Evolutionary conservation across 805 yeast species (phyloP).

Genomic region (Metschnikowia lochheadii): DNA sequence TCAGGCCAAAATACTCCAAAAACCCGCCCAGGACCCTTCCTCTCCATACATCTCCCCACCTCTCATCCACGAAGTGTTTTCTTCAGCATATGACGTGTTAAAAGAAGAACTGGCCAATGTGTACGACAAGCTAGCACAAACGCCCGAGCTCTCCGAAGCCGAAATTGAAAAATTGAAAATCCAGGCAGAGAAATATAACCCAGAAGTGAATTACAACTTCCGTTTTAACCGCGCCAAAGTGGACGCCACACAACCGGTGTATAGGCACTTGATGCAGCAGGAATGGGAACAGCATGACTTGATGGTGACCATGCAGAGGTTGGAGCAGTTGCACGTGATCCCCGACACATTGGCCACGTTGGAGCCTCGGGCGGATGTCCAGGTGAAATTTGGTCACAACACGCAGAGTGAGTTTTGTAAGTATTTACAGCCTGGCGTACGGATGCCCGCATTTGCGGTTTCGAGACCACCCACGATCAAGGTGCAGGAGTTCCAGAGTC

Average conservation of each 20-base stretch:
- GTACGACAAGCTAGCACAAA: slow-evolving; percentile 32
- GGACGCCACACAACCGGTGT: slow-evolving; percentile 77
- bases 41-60: slow-evolving; percentile 65
- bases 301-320: slow-evolving; percentile 85
- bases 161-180: slow-evolving; percentile 34
- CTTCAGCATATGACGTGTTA: slow-evolving; percentile 59
- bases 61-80: slow-evolving; percentile 69
- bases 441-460: slow-evolving; percentile 70
- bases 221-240: slow-evolving; percentile 42
- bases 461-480: slow-evolving; percentile 71
- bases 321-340: slow-evolving; percentile 77
- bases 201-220: slow-evolving; percentile 76
- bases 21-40: slow-evolving; percentile 45
- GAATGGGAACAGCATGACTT: slow-evolving; percentile 70
- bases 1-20: not conserved
- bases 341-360: slow-evolving; percentile 94
- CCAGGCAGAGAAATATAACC: slow-evolving; percentile 71
- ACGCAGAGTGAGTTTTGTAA: slow-evolving; percentile 48
- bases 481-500: slow-evolving; percentile 61
- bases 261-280: slow-evolving; percentile 59
- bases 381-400: slow-evolving; percentile 70
- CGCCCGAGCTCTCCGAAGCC: slow-evolving; percentile 16
- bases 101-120: slow-evolving; percentile 42
- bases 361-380: slow-evolving; percentile 73
- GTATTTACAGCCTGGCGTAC: slow-evolving; percentile 76